phyloP scores from a whole-genome alignment of 2,329 filamentous ascomycete genomes.

The Colletotrichum tropicicola region DNA sequence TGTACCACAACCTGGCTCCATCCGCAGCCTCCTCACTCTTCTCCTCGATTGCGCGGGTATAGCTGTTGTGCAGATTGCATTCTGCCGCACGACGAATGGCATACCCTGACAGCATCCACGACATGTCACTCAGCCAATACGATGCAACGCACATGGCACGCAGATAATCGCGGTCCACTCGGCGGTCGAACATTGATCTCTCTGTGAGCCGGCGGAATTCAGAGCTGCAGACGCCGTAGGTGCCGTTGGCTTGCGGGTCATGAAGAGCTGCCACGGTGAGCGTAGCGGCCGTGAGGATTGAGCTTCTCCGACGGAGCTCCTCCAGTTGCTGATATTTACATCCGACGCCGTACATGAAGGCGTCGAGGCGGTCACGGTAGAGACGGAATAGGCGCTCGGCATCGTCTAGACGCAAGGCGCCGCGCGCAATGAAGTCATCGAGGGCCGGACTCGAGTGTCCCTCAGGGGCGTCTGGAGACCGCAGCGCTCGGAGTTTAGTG shows the following conservation, averaged over 20 bases:
- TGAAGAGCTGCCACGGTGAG: conserved; percentile 67
- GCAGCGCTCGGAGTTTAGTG: conserved; percentile 45
- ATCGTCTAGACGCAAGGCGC: conserved; percentile 53
- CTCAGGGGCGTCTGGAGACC: conserved; percentile 40
- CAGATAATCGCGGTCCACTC: conserved; percentile 57
- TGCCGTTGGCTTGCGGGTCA: conserved; percentile 59
- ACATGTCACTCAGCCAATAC: conserved; percentile 71
- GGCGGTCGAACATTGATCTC: conserved; percentile 46
- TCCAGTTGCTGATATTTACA: conserved; percentile 58
- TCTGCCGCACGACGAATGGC: conserved; percentile 60
- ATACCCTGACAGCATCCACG: conserved; percentile 68
- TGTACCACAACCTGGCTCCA: conserved; percentile 67
- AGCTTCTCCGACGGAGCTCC: conserved; percentile 62
- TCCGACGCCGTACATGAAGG: conserved; percentile 59
- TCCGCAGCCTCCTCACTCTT: conserved; percentile 56
- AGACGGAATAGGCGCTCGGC: conserved; percentile 60
- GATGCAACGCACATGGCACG: conserved; percentile 67
- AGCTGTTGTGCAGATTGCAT: conserved; percentile 53
- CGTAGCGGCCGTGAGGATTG: conserved; percentile 63
- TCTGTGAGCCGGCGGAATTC: conserved; percentile 65
- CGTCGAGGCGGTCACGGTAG: conserved; percentile 59
- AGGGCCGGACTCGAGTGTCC: conserved; percentile 10
- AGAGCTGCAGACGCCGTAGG: conserved; percentile 61
- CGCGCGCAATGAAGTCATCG: conserved; percentile 47
- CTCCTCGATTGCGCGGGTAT: conserved; percentile 47